phyloP scores from a whole-genome alignment of 2,329 filamentous ascomycete species.

The Fusarium sterilihyphosum region DNA sequence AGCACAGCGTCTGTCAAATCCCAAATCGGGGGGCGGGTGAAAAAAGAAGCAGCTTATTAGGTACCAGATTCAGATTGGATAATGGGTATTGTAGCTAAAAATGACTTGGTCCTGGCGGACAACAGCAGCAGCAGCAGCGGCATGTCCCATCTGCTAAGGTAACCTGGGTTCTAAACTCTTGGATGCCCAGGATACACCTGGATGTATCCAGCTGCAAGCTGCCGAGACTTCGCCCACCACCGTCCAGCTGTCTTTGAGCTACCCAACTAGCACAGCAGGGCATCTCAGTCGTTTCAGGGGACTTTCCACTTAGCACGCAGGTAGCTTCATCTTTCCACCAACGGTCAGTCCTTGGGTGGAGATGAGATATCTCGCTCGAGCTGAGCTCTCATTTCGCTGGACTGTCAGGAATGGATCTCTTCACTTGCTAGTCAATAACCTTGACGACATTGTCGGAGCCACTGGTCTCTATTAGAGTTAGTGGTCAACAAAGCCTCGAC shows the following conservation, averaged over 20 bases:
- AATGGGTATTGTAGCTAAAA: conserved; percentile 27
- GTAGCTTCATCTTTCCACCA: conserved; percentile 36
- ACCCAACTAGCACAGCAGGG: conserved; percentile 26
- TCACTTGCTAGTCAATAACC: conserved; percentile 19
- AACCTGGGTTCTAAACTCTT: conserved; percentile 7
- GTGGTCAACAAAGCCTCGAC: conserved; percentile 6
- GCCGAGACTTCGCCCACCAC: conserved; percentile 31
- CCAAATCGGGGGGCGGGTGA: conserved; percentile 32
- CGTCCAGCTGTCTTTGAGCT: conserved; percentile 13
- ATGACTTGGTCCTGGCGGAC: conserved; percentile 35
- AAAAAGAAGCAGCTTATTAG: conserved; percentile 25
- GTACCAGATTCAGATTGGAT: conserved; percentile 15
- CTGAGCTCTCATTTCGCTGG: conserved; percentile 28
- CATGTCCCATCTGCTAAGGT: conserved; percentile 13
- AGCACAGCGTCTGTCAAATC: conserved; percentile 28
- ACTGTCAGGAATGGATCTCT: conserved; percentile 20
- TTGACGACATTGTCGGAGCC: conserved; percentile 11
- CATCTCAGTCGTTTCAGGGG: conserved; percentile 33
- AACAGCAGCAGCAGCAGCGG: conserved; percentile 27
- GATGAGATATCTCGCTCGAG: conserved; percentile 32
- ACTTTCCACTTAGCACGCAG: conserved; percentile 24
- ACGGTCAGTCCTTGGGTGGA: conserved; percentile 30
- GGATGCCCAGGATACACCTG: conserved; percentile 36
- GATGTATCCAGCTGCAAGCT: conserved; percentile 24
- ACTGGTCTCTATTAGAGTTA: conserved; percentile 10